Conservation (phyloP, 768 basidiomycete species). For the Lanmaoa rubissima region DNA sequence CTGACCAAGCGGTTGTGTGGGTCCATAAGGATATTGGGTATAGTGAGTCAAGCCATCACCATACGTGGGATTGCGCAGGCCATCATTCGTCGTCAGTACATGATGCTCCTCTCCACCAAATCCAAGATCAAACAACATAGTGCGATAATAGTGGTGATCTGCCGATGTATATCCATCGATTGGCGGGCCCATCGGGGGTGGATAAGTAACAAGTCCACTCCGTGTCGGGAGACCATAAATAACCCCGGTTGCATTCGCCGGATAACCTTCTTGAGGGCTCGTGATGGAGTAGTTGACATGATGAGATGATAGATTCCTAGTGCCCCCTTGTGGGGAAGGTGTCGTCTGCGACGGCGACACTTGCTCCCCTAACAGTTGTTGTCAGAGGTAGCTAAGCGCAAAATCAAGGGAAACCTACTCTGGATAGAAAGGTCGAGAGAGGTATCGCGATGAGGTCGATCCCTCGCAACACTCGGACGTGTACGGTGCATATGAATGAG, state of each 20-base stretch:
- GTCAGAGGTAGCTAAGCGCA: constrained; percentile 9
- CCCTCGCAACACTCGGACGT: constrained; percentile 41
- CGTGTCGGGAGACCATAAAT: constrained; percentile 16
- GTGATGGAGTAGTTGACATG: constrained; percentile 17
- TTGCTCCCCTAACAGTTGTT: constrained; percentile 18
- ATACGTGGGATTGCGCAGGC: constrained; percentile 25
- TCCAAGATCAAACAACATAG: constrained; percentile 74
- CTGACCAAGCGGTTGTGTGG: constrained; percentile 23
- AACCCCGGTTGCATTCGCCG: constrained; percentile 9
- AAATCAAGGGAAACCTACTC: constrained; percentile 35
- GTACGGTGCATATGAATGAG: constrained; percentile 62
- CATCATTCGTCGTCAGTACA: constrained; percentile 20
- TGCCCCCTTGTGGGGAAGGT: constrained; percentile 21
- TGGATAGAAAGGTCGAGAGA: constrained; percentile 57
- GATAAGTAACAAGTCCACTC: constrained; percentile 16
- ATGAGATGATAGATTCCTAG: constrained; percentile 11
- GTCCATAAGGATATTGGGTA: constrained; percentile 34
- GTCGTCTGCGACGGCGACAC: constrained; percentile 22
- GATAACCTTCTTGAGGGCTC: constrained; percentile 20
- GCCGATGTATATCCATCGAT: constrained; percentile 34
- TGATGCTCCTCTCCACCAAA: constrained; percentile 46
- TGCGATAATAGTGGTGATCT: constrained; percentile 72
- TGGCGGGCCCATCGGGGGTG: constrained; percentile 35
- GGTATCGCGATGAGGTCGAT: constrained; percentile 38
- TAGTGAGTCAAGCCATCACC: constrained; percentile 38